phyloP scores from a whole-genome alignment of 2,329 filamentous ascomycete species.

The Alternaria alternata region DNA sequence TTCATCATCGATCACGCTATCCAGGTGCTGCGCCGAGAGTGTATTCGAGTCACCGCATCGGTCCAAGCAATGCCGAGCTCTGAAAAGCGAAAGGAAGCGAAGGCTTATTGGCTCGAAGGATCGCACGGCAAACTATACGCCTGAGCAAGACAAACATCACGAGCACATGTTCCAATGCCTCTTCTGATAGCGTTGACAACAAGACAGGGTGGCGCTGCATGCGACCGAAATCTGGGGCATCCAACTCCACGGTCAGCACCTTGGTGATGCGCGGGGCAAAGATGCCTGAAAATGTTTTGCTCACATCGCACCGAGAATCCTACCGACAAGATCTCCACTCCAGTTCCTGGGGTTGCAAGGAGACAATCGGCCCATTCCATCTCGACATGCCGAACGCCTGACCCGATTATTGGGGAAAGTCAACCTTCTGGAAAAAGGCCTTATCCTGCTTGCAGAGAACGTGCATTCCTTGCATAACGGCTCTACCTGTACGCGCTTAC shows the following conservation, averaged over 20 bases:
- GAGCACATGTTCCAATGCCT: background rate
- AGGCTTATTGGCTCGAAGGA: conserved; percentile 14
- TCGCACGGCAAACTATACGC: background rate
- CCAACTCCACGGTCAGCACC: background rate
- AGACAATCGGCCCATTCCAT: conserved; percentile 16
- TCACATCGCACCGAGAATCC: conserved; percentile 4
- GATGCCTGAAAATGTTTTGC: background rate
- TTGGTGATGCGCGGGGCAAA: background rate
- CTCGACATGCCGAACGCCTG: conserved; percentile 18
- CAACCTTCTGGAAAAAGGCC: background rate
- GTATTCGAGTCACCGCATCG: background rate
- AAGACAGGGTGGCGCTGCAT: conserved; percentile 9
- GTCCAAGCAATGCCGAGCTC: conserved; percentile 3
- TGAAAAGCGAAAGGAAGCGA: conserved; percentile 2
- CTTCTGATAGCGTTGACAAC: background rate
- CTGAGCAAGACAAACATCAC: conserved; percentile 5
- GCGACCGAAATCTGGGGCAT: conserved; percentile 4
- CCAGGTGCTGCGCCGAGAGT: background rate
- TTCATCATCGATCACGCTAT: background rate
- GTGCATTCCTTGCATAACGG: background rate
- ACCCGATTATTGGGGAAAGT: background rate
- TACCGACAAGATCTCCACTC: conserved; percentile 6
- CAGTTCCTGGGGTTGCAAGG: conserved; percentile 7
- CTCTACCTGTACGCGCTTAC: background rate
- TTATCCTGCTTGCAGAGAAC: background rate